Base-by-base conservation (phyloP, 495 filamentous ascomycete genomes). In the Annulohypoxylon bovei region DNA sequence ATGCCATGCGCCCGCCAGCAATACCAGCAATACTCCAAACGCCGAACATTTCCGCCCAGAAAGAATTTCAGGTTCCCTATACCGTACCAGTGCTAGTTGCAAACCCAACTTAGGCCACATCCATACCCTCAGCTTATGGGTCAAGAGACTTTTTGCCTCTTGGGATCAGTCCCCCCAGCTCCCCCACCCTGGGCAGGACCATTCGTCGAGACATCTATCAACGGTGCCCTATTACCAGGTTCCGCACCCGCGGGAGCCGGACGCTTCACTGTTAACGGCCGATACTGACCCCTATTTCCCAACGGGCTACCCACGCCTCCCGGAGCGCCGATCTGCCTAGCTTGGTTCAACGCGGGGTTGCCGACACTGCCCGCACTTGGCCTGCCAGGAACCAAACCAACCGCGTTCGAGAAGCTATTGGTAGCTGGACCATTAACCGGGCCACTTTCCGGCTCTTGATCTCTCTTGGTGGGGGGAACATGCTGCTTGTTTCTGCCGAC, bases 291-390 rank as follows among this genome's bases (percentile, higher is more conserved):
- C 16, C 89, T 79, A 72, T 90, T 91, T 27, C 77, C 81, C 23
- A 88, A 74, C 8, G 88, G 88, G 74, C 86, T 89, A 23, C 82
- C 80, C 30, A 68, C 74, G n/a, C 77, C 83, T 3, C 80, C 80
- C 7, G 93, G 93, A 54, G 89, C 91, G 2, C 93, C 93, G 50
- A 97, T 91, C 66, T 88, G 85, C 33, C 93, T 83, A 57, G 88
- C 80, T 42, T 87, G 77, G 67, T 93, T 91, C 4, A 90, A 72
- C 42, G 89, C 85, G 6, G 93, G 92, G 71, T 94, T 94, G 58
- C 92, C 76, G 53, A 90, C 87, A 72, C 80, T 47, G 68, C 79
- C 65, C 40, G 71, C 62, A 58, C n/a, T 72, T 11, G 42, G 68
- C 33, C 78, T 71, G 58, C 76, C 72, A 27, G 78, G 72, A 6